Percentiles rank a stretch among this genome's conserved stretches.
These are phyloP conservation scores for Yamadazyma sp. DNA, from an alignment of 1,139 yeast genomes.

Conservation along the genomic window DNA sequence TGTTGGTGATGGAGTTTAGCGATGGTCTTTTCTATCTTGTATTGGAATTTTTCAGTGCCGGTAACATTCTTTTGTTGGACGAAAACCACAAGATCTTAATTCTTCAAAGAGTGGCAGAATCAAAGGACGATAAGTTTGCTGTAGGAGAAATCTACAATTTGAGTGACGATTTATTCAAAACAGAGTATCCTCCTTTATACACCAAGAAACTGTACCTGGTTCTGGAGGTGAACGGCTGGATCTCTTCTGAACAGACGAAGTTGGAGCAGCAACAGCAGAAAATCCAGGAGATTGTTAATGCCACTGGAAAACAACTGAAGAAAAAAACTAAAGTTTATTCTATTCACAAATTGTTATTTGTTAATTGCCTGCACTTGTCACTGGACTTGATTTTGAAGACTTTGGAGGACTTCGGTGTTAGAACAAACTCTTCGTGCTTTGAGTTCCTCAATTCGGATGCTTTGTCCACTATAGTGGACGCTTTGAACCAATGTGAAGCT, in stretches of 20 bases:
- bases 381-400: slow-evolving; percentile 71
- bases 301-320: slow-evolving; percentile 11
- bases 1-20: slow-evolving; percentile 76
- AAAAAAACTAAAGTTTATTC: slow-evolving; percentile 50
- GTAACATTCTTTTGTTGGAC: slow-evolving; percentile 80
- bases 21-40: slow-evolving; percentile 79
- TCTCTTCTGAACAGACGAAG: slow-evolving; percentile 36
- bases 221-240: slow-evolving; percentile 51
- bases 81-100: slow-evolving; percentile 65
- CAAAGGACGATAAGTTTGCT: slow-evolving; percentile 61
- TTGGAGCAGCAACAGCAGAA: slow-evolving; percentile 13
- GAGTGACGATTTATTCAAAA: slow-evolving; percentile 49
- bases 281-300: slow-evolving; percentile 5
- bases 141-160: slow-evolving; percentile 69
- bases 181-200: slow-evolving; percentile 14
- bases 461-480: slow-evolving; percentile 24
- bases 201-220: slow-evolving; percentile 23
- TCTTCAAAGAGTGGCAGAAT: slow-evolving; percentile 77
- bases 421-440: slow-evolving; percentile 42
- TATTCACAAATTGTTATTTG: slow-evolving; percentile 69
- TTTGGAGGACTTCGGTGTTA: slow-evolving; percentile 46
- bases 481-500: slow-evolving; percentile 51
- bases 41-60: slow-evolving; percentile 92
- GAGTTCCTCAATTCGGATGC: slow-evolving; percentile 26
- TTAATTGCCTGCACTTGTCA: slow-evolving; percentile 71